Evolutionary conservation across 1,284 basidiomycete genomes (phyloP).

Genomic region (Moesziomyces sp.): DNA sequence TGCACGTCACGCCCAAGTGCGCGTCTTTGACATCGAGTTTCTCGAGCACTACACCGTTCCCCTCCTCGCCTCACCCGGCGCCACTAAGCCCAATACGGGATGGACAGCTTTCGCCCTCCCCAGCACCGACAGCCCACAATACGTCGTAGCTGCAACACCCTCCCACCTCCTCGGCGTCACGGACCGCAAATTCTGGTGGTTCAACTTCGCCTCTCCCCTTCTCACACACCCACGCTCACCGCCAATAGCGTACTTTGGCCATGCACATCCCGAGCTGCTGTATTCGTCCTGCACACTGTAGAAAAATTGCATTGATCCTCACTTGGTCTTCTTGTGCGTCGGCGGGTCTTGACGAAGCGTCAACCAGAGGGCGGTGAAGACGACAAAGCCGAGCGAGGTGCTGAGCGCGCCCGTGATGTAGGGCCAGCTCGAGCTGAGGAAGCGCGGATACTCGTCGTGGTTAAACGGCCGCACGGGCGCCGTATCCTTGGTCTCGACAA

Average conservation of each 20-base stretch:
- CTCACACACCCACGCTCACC: background rate
- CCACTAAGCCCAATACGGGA: background rate
- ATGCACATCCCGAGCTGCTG: slow-evolving; percentile 5
- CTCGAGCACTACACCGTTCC: slow-evolving; percentile 16
- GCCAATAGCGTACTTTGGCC: slow-evolving; percentile 22
- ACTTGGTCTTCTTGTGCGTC: slow-evolving; percentile 28
- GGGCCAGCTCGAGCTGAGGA: slow-evolving; percentile 92
- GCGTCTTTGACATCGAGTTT: slow-evolving; percentile 20
- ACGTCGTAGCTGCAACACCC: slow-evolving; percentile 13
- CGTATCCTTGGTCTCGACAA: slow-evolving; percentile 77
- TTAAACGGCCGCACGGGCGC: slow-evolving; percentile 90
- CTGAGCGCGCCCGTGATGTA: slow-evolving; percentile 91
- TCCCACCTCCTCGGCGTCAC: slow-evolving; percentile 33
- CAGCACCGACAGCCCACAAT: slow-evolving; percentile 28
- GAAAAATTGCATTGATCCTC: background rate
- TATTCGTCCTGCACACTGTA: slow-evolving; percentile 6
- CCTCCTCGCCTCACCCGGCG: slow-evolving; percentile 1
- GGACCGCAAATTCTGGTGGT: slow-evolving; percentile 32
- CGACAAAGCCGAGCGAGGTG: slow-evolving; percentile 82
- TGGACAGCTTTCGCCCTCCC: slow-evolving; percentile 39
- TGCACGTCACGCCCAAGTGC: slow-evolving; percentile 20
- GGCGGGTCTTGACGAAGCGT: slow-evolving; percentile 17
- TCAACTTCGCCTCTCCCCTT: slow-evolving; percentile 30
- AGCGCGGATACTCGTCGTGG: slow-evolving; percentile 93
- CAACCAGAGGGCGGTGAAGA: slow-evolving; percentile 87